Conservation (phyloP, 2,329 filamentous ascomycete species). For the Diplodia corticola region DNA sequence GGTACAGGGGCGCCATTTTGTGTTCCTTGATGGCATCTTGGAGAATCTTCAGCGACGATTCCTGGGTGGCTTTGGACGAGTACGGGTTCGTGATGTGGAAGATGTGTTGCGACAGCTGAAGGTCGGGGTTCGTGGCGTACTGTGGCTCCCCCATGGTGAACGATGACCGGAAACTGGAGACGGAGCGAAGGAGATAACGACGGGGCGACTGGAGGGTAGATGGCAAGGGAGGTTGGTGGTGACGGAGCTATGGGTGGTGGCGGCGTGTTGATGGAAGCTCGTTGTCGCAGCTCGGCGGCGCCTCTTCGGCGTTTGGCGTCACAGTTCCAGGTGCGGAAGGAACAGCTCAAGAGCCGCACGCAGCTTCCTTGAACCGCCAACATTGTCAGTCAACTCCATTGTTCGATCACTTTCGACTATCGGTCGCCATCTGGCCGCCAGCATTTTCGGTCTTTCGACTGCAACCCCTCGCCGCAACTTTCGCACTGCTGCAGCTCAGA, state of each 20-base stretch:
- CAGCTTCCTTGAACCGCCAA: not conserved
- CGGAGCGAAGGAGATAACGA: not conserved
- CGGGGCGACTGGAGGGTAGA: not conserved
- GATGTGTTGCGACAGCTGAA: conserved; percentile 80
- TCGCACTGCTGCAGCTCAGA: not conserved
- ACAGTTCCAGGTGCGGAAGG: not conserved
- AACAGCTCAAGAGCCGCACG: conserved; percentile 13
- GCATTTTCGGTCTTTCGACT: not conserved
- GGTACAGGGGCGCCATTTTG: conserved; percentile 86
- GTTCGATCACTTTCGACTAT: not conserved
- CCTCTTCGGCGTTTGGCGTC: conserved; percentile 21
- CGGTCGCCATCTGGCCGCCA: not conserved
- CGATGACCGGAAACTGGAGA: not conserved
- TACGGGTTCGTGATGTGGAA: conserved; percentile 83
- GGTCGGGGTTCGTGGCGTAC: conserved; percentile 80
- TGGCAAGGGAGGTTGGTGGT: conserved; percentile 8
- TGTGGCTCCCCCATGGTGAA: conserved; percentile 71
- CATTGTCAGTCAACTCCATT: not conserved
- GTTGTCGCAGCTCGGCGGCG: not conserved
- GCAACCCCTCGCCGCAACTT: not conserved
- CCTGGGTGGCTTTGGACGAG: conserved; percentile 65
- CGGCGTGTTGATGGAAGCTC: conserved; percentile 15
- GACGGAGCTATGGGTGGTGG: conserved; percentile 17
- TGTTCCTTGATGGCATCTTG: conserved; percentile 81
- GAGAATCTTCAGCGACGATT: conserved; percentile 69